phyloP scores from a whole-genome alignment of 2,329 filamentous ascomycete genomes.

The Cordyceps tenuipes region DNA sequence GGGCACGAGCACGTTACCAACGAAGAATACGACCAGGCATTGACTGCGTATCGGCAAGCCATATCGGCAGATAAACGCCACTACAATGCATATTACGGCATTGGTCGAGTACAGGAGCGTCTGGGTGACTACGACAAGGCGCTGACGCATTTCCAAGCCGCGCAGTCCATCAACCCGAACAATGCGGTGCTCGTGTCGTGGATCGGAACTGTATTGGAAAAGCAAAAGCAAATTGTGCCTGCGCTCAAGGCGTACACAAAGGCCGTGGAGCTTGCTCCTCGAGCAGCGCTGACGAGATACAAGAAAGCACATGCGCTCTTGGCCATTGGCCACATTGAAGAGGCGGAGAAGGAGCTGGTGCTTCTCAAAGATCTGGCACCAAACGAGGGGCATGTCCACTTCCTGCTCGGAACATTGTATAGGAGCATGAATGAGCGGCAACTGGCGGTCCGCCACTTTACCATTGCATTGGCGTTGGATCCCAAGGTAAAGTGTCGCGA shows the following conservation, averaged over 20 bases:
- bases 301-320: conserved; percentile 86
- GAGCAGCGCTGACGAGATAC: conserved; percentile 76
- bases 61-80: conserved; percentile 81
- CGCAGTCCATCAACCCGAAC: conserved; percentile 82
- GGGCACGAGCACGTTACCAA: conserved; percentile 94
- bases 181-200: conserved; percentile 90
- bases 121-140: conserved; percentile 87
- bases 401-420: conserved; percentile 79
- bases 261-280: conserved; percentile 74
- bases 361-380: conserved; percentile 86
- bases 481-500: conserved; percentile 63
- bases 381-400: conserved; percentile 93
- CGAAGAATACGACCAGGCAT: conserved; percentile 93
- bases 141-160: conserved; percentile 82
- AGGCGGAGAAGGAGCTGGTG: conserved; percentile 73
- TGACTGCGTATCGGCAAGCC: conserved; percentile 76
- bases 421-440: conserved; percentile 64
- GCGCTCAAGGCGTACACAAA: conserved; percentile 76
- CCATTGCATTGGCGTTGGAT: conserved; percentile 88
- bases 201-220: conserved; percentile 83
- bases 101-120: conserved; percentile 75
- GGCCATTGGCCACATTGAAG: conserved; percentile 59
- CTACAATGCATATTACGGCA: conserved; percentile 98
- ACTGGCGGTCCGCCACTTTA: conserved; percentile 86
- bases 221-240: conserved; percentile 70